Base-by-base conservation (phyloP, 2,329 filamentous ascomycete species). In the Diplodia seriata region DNA sequence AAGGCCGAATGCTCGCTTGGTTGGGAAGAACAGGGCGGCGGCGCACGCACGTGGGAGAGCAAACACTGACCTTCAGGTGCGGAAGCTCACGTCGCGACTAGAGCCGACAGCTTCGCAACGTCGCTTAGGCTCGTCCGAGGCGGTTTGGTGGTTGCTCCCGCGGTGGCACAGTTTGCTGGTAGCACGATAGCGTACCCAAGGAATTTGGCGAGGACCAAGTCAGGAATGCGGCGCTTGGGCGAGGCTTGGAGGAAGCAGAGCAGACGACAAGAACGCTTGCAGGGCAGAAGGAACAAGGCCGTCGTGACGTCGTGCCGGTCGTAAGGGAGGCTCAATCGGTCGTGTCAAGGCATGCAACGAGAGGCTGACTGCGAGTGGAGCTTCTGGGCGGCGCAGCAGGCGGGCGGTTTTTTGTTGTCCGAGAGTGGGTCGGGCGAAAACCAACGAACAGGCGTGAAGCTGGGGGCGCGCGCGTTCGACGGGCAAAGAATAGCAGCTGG, bases 261-360 rank as follows among this genome's bases (percentile, higher is more conserved):
- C 49, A 47, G 66, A 68, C 69, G 75, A 76, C 69, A 71, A 69
- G 67, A 79, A 78, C 74, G 75, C 77, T 79, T 26, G 74, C 75
- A 79, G 79, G 77, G 77, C 76, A 77, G 72, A 75, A 76, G 68
- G 71, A 67, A 73, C 72, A 76, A 76, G 77, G 76, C 74, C 74
- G 75, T 79, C 77, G 77, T 79, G 70, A 79, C 63, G 74, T 79
- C 77, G 77, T 79, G 73, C 76, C 75, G 73, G 74, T 79, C 77
- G 77, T 79, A 68, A 78, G 75, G 73, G 69, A 74, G 73, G 74
- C 73, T 78, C 75, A 75, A 77, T 70, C 69, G 55, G 63, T 69
- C 69, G 66, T 54, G 47, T 66, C 65, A 67, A 61, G 65, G 54
- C 65, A 67, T 61, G 66, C 66, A 59, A 59, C 66, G 57, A 63